Percentiles rank a stretch among this genome's conserved stretches.
These are phyloP conservation scores for Sicyos edulis DNA, from an alignment of 306 rosid species.

Conservation along the genomic window DNA sequence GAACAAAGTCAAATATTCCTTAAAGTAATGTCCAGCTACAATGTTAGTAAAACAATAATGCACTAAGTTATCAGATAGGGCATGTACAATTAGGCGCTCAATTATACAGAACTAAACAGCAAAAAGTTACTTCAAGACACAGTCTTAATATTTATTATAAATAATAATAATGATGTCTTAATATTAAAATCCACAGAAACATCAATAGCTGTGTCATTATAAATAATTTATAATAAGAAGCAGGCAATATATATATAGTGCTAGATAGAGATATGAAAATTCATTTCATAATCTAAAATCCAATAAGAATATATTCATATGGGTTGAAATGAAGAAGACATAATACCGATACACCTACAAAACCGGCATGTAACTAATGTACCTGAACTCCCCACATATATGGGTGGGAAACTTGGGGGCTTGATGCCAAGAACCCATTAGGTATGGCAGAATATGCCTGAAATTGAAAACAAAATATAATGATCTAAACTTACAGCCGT, in stretches of 20 bases:
- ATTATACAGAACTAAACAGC: neutral
- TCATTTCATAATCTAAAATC: neutral
- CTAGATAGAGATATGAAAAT: neutral
- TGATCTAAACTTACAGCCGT: neutral
- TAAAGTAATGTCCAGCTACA: neutral
- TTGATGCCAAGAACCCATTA: conserved; percentile 87
- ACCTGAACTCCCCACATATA: conserved; percentile 99
- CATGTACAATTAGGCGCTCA: neutral
- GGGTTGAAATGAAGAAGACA: neutral
- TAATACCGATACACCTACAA: neutral
- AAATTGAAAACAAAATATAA: neutral
- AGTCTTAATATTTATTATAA: neutral
- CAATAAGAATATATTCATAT: neutral
- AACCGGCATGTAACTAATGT: neutral
- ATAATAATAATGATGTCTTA: no score
- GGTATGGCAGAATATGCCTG: conserved; percentile 97
- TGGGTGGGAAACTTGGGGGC: conserved; percentile 93
- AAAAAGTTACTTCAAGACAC: neutral
- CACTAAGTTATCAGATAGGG: neutral
- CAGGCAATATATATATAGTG: no score
- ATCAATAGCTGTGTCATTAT: neutral
- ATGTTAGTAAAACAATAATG: neutral
- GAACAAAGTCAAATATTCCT: conserved; percentile 8
- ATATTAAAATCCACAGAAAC: neutral
- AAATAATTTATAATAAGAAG: no score